Evolutionary conservation across 257 asterid genomes (phyloP).

Genomic region (Rehmannia glutinosa): DNA sequence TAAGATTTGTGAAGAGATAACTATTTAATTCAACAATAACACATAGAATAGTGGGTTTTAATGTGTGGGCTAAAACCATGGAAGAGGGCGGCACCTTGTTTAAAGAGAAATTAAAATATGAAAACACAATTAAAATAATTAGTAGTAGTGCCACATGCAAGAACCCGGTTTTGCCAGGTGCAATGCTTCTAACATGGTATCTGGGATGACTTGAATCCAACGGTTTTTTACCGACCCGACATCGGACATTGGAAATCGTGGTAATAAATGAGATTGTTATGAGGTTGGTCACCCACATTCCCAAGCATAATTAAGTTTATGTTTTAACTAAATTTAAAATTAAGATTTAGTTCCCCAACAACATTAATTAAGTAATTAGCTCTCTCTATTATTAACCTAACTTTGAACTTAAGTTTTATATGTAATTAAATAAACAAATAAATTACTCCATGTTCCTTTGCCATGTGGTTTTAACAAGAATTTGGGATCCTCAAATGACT

Average conservation of each 20-base stretch:
- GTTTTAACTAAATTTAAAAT: neutral
- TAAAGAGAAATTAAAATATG: constrained; percentile 9
- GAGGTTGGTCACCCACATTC: constrained; percentile 11
- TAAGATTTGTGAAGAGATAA: too few species aligned
- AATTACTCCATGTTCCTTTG: constrained; percentile 38
- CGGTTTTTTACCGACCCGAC: constrained; percentile 45
- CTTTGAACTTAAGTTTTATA: neutral
- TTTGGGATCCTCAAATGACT: constrained; percentile 19
- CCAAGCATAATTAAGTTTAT: neutral
- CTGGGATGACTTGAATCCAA: constrained; percentile 26
- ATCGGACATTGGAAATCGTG: constrained; percentile 17
- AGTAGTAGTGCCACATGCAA: constrained; percentile 37
- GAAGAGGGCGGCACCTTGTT: constrained; percentile 57
- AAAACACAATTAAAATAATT: neutral
- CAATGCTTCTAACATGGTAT: constrained; percentile 40
- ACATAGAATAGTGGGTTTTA: neutral
- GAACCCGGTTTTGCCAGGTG: constrained; percentile 40
- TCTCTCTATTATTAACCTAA: constrained; percentile 14
- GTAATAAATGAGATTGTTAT: constrained; percentile 16
- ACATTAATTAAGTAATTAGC: constrained; percentile 12
- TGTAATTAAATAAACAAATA: neutral
- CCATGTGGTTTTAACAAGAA: constrained; percentile 47
- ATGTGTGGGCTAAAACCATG: constrained; percentile 11
- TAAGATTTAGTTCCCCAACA: neutral
- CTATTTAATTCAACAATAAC: too few species aligned